Conservation (phyloP, 345 rosid species). For the Barbarea vulgaris region DNA sequence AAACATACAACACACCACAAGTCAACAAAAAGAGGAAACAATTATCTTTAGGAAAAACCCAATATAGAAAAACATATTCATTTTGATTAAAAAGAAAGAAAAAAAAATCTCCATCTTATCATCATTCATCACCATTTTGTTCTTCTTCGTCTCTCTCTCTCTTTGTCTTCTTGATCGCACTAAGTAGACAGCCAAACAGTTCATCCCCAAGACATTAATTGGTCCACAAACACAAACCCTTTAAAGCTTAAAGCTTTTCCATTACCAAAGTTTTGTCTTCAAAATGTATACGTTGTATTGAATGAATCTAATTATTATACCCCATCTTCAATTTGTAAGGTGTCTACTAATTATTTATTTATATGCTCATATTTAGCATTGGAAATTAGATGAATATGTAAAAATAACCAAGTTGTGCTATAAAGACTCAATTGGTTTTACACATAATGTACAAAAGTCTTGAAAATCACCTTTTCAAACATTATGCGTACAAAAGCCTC, state of each 20-base stretch:
- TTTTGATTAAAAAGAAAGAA: not conserved
- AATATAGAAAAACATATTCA: constrained; percentile 30
- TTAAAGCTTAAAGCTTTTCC: constrained; percentile 37
- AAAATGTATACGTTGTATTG: constrained; percentile 23
- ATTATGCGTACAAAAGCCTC: not conserved
- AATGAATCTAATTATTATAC: constrained; percentile 43
- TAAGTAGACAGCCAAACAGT: constrained; percentile 40
- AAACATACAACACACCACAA: constrained; percentile 28
- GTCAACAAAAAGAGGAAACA: constrained; percentile 34
- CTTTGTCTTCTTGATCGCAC: constrained; percentile 41
- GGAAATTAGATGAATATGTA: not conserved
- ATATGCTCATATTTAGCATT: not conserved
- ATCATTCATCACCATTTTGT: constrained; percentile 33
- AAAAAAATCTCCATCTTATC: constrained; percentile 22
- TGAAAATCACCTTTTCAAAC: not conserved
- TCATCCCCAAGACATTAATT: constrained; percentile 25
- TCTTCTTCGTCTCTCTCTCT: constrained; percentile 25
- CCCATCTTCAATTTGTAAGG: constrained; percentile 23
- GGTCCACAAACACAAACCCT: constrained; percentile 43
- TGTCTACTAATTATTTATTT: constrained; percentile 14
- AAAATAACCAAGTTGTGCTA: not conserved
- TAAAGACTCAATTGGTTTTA: not conserved
- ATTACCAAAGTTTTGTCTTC: constrained; percentile 39
- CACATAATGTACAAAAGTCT: not conserved
- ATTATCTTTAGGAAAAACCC: constrained; percentile 20